Percentiles rank a stretch among this genome's conserved stretches.
Conservation (phyloP, 345 rosid genomes). For the Linum tenue region DNA sequence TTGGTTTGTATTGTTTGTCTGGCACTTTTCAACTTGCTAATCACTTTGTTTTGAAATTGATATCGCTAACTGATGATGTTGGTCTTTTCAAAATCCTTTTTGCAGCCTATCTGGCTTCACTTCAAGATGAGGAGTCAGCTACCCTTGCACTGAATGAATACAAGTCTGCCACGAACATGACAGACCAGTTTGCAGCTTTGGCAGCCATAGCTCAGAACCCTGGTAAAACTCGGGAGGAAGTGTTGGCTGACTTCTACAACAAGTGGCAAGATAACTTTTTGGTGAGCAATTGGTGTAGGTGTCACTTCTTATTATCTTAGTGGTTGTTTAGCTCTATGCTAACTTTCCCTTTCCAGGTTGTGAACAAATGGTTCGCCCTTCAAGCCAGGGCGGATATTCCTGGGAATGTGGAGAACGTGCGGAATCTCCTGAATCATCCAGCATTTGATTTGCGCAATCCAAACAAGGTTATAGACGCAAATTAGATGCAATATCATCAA, state of each 20-base stretch:
- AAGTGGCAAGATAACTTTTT: conserved; percentile 83
- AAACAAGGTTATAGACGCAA: conserved; percentile 29
- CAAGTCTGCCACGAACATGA: conserved; percentile 78
- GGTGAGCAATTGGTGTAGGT: conserved; percentile 32
- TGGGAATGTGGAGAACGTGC: conserved; percentile 71
- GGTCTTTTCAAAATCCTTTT: conserved; percentile 1
- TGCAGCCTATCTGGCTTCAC: conserved; percentile 79
- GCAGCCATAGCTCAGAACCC: conserved; percentile 74
- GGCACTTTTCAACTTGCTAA: neutral
- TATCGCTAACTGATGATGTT: neutral
- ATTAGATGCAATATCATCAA: neutral
- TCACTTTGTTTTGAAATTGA: neutral
- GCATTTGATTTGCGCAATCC: conserved; percentile 89
- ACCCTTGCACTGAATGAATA: conserved; percentile 65
- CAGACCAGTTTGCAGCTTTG: conserved; percentile 86
- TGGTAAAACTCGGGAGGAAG: conserved; percentile 69
- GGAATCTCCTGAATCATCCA: conserved; percentile 62
- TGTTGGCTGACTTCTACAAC: conserved; percentile 67
- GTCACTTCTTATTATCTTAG: neutral
- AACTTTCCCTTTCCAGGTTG: conserved; percentile 42
- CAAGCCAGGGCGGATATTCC: conserved; percentile 83
- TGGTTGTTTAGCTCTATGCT: neutral
- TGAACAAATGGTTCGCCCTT: conserved; percentile 93
- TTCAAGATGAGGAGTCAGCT: conserved; percentile 46
- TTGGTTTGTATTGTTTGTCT: conserved; percentile 39